A percentile compares a stretch with the other conserved stretches of the same genome.
Conservation (phyloP, 768 basidiomycete species). For the Boletus speciosus region DNA sequence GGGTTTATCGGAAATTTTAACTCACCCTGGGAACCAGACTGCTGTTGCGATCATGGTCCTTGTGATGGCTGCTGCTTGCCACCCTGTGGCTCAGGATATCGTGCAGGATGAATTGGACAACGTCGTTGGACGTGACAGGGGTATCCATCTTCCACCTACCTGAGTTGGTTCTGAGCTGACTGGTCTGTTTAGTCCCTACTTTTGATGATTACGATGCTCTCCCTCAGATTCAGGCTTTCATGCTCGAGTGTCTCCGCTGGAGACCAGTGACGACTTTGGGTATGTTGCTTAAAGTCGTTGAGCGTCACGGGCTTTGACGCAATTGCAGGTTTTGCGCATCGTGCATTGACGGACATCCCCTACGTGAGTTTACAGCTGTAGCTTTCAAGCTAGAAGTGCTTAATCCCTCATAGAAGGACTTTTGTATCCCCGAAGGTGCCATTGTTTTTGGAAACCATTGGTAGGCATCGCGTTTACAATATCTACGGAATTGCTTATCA, state of each 20-base stretch:
- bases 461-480: constrained; percentile 8
- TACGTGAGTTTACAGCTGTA: constrained; percentile 41
- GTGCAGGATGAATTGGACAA: constrained; percentile 56
- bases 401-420: constrained; percentile 27
- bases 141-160: constrained; percentile 4
- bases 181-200: constrained; percentile 31
- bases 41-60: constrained; percentile 54
- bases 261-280: constrained; percentile 37
- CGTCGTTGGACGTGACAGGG: constrained; percentile 45
- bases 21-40: constrained; percentile 30
- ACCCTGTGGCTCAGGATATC: constrained; percentile 47
- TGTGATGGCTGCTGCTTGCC: constrained; percentile 56
- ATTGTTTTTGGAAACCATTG: constrained; percentile 38
- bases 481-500: background rate
- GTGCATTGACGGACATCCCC: constrained; percentile 58
- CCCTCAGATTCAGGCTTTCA: constrained; percentile 39
- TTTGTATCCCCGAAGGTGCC: constrained; percentile 36
- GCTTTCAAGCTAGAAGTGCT: background rate
- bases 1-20: background rate
- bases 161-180: background rate
- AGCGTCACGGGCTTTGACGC: background rate
- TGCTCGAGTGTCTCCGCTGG: constrained; percentile 42
- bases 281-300: background rate
- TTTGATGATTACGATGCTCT: constrained; percentile 38
- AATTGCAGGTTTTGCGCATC: constrained; percentile 54